Conservation (phyloP, 176 grass and related monocot species). For the Lolium multiflorum region DNA sequence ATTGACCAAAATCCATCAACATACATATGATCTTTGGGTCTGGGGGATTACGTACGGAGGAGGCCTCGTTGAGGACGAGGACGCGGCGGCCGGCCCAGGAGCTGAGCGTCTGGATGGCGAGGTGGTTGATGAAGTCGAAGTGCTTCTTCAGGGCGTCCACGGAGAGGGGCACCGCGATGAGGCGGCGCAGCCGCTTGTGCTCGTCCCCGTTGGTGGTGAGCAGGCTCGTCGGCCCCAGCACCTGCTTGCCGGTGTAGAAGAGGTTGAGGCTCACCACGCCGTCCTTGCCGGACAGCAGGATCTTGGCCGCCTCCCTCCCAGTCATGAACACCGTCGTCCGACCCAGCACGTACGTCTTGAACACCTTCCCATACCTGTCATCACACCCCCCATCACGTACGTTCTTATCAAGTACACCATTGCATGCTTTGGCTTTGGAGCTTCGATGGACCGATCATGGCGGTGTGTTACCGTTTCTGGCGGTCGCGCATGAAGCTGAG, state of each 20-base stretch:
- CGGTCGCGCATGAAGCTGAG: slow-evolving; percentile 72
- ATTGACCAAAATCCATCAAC: not conserved
- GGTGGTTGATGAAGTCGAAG: slow-evolving; percentile 56
- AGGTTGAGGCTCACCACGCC: slow-evolving; percentile 74
- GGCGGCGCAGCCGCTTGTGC: slow-evolving; percentile 65
- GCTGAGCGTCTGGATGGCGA: slow-evolving; percentile 56
- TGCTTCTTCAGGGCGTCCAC: slow-evolving; percentile 65
- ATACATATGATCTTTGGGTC: no score
- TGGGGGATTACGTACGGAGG: slow-evolving; percentile 31
- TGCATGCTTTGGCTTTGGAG: not conserved
- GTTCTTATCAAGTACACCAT: no score
- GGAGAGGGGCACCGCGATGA: slow-evolving; percentile 74
- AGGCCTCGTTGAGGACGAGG: slow-evolving; percentile 68
- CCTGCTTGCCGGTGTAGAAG: slow-evolving; percentile 76
- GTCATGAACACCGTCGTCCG: slow-evolving; percentile 75
- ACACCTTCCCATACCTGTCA: slow-evolving; percentile 68
- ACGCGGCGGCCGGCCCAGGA: slow-evolving; percentile 54
- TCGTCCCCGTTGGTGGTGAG: slow-evolving; percentile 74
- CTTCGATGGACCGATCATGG: not conserved
- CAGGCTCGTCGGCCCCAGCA: slow-evolving; percentile 69
- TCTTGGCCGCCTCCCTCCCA: slow-evolving; percentile 66
- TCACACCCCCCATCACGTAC: not conserved
- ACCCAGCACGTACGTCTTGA: slow-evolving; percentile 72
- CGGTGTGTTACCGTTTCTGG: slow-evolving; percentile 34
- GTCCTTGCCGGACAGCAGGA: slow-evolving; percentile 75